Evolutionary conservation across 345 rosid genomes (phyloP), one percentile per base, ranked within the genome.

Genomic region (Sonneratia caseolaris): DNA sequence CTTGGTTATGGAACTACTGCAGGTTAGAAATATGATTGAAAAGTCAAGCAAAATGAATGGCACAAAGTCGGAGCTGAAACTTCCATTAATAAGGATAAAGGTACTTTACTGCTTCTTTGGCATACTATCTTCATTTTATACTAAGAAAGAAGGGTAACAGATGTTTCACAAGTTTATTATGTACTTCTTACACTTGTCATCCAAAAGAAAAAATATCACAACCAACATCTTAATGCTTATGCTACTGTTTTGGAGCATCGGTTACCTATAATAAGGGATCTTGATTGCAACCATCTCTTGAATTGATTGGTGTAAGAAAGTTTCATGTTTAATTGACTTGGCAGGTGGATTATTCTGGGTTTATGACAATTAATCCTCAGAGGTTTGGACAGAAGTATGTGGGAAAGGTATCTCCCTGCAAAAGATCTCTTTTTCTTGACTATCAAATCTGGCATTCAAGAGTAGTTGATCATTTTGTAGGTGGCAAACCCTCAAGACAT

Each of bases 401-500:
- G 66, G 97, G 99, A 68, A 95, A 95, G 99, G 98, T 91, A 87
- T 37, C 72, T 66, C 59, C 71, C 27, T 72, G 7, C 68, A 16
- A 67, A 14, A 68, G 5, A 43, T 55, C 57, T 36, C 47, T 27
- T 53, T 22, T 16, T 70, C 40, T 53, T 53, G 64, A 22, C 37
- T 57, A 42, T 32, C 19, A 5, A 13, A 3, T 45, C 7, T 62
- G 74, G 19, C 18, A 40, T 45, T 36, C 14, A 9, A 55, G 64
- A 65, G 18, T 53, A 35, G 7, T 51, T 49, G 8, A n/a, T 22
- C 7, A 14, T 35, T 57, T 78, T 80, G 71, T 77, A 94, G 98
- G 97, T 95, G 73, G 97, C 99, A 55, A 95, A 95, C 84, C 99
- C 99, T 59, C 99, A 95, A 76, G 99, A 95, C 78, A 95, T 95